A percentile compares a stretch with the other conserved stretches of the same genome.
phyloP scores from a whole-genome alignment of 208 protist genomes.

The Balamuthia mandrillaris region DNA sequence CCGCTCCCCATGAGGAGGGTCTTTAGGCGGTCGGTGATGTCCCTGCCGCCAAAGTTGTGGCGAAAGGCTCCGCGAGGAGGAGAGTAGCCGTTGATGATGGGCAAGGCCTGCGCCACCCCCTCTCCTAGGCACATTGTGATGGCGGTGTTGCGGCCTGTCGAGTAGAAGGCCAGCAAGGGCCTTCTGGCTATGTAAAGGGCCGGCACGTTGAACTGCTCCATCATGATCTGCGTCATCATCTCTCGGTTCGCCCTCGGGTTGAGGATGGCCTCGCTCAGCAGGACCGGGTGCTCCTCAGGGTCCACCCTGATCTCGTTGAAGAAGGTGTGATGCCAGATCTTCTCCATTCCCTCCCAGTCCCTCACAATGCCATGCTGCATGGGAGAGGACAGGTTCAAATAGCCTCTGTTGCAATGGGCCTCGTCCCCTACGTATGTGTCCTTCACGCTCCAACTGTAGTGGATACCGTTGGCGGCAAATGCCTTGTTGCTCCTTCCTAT shows the following conservation, averaged over 20 bases:
- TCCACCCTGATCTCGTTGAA: conserved; percentile 76
- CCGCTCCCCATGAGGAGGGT: background rate
- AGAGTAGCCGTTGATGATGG: conserved; percentile 92
- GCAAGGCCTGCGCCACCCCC: conserved; percentile 92
- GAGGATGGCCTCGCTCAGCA: conserved; percentile 75
- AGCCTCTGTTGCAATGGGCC: conserved; percentile 68
- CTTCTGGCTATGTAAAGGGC: background rate
- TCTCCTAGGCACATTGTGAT: conserved; percentile 89
- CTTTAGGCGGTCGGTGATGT: background rate
- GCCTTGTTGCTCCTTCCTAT: too few species aligned
- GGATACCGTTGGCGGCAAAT: too few species aligned
- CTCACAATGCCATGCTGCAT: background rate
- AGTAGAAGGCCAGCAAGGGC: conserved; percentile 2
- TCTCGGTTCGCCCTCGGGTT: conserved; percentile 87
- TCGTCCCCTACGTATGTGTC: conserved; percentile 78
- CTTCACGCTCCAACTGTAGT: too few species aligned
- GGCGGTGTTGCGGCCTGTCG: conserved; percentile 75
- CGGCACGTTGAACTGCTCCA: background rate
- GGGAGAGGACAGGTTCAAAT: conserved; percentile 55
- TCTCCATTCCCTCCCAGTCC: background rate
- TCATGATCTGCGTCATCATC: background rate
- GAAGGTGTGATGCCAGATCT: background rate
- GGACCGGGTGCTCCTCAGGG: background rate
- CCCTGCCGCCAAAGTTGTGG: background rate
- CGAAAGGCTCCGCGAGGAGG: background rate